Conservation (phyloP, 75 land plant species). For the Cunninghamia lanceolata region DNA sequence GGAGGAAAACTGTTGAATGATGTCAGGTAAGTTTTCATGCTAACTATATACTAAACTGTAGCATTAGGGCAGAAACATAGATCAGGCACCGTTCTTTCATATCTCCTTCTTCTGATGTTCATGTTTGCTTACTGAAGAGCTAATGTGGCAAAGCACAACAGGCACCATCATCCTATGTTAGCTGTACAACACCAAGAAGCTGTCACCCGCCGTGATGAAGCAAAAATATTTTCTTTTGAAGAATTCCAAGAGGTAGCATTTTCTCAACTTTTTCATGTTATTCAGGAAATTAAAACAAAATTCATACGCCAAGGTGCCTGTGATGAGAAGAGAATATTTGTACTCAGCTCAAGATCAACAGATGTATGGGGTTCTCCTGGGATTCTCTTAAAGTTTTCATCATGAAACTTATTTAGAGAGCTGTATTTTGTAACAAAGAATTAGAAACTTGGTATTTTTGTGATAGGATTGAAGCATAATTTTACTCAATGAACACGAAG, state of each 20-base stretch:
- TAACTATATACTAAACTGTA: neutral
- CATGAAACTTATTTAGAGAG: no score
- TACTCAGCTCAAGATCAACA: no score
- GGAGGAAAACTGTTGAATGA: conserved; percentile 51
- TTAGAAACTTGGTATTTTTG: no score
- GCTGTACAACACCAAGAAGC: conserved; percentile 78
- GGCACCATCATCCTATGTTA: conserved; percentile 85
- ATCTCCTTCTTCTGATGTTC: neutral
- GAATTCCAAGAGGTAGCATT: conserved; percentile 66
- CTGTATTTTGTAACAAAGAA: no score
- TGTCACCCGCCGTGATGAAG: conserved; percentile 84
- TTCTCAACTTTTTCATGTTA: neutral
- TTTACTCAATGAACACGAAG: no score
- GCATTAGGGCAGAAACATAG: neutral
- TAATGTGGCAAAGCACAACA: conserved; percentile 17
- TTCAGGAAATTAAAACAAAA: neutral
- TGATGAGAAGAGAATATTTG: neutral
- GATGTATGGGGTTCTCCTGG: no score
- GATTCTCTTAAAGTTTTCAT: no score
- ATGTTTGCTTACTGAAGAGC: neutral
- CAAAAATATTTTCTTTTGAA: conserved; percentile 48
- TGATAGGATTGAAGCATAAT: no score
- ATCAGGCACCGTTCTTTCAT: neutral
- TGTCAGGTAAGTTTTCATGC: conserved; percentile 43
- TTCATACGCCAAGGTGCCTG: neutral